These are phyloP conservation scores for Carallia pectinifolia DNA, from an alignment of 345 rosid genomes.

Conservation along the genomic window DNA sequence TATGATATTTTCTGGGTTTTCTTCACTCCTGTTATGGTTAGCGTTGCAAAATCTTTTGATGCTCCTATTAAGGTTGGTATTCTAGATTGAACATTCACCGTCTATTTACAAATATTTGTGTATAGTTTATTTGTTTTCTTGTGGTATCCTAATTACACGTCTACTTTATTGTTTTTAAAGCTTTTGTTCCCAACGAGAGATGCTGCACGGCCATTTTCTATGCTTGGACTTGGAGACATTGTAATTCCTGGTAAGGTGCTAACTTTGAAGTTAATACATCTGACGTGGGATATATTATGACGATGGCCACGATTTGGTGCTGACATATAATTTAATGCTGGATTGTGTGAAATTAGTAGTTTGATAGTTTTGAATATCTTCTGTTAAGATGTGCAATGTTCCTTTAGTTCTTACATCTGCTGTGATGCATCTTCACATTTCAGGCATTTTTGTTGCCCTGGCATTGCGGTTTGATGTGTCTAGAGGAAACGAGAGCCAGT, in stretches of 20 bases:
- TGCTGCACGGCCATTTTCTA: constrained; percentile 76
- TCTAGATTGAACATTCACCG: not conserved
- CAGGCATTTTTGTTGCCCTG: constrained; percentile 96
- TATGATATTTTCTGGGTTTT: constrained; percentile 99
- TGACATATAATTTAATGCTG: not conserved
- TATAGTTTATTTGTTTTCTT: not conserved
- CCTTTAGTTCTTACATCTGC: not conserved
- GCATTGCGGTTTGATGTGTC: constrained; percentile 94
- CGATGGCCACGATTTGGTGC: too few relatives aligned
- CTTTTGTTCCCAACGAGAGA: constrained; percentile 92
- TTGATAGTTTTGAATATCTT: not conserved
- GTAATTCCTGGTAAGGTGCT: constrained; percentile 83
- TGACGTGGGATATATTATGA: too few relatives aligned
- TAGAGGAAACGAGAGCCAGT: constrained; percentile 77
- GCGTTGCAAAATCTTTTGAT: constrained; percentile 98
- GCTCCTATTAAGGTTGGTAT: constrained; percentile 96
- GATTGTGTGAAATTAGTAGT: not conserved
- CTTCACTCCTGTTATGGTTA: constrained; percentile 99
- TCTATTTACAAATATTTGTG: not conserved
- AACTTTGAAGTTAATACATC: constrained; percentile 5
- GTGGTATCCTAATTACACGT: not conserved
- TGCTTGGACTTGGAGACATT: constrained; percentile 99
- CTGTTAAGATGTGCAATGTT: not conserved
- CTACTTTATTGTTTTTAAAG: constrained; percentile 36
- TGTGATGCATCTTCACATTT: constrained; percentile 1